Percentiles rank a stretch among this genome's conserved stretches.
phyloP scores from a whole-genome alignment of 495 filamentous ascomycete genomes.

The Penicillium pulvis region DNA sequence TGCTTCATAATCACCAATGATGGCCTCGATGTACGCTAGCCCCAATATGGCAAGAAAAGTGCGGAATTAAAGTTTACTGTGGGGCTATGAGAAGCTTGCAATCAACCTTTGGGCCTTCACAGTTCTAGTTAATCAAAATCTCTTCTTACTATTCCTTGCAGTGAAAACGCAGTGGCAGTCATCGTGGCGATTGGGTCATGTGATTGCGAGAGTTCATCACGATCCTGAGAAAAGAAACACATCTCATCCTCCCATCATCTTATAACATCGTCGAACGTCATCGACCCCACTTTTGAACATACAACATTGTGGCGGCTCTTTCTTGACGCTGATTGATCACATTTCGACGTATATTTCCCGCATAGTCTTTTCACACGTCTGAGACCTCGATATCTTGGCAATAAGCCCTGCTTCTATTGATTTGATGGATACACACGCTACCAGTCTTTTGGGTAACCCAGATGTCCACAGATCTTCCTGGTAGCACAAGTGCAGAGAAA shows the following conservation, averaged over 20 bases:
- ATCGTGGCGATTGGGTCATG: not conserved
- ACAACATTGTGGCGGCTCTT: not conserved
- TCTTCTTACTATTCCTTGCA: too few relatives aligned
- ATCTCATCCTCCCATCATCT: not conserved
- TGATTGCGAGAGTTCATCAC: not conserved
- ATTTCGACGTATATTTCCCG: not conserved
- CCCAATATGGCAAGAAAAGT: constrained; percentile 20
- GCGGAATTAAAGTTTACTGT: constrained; percentile 15
- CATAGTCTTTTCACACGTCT: not conserved
- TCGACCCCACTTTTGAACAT: not conserved
- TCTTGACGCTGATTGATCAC: not conserved
- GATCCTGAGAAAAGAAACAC: not conserved
- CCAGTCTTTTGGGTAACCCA: not conserved
- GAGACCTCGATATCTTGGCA: not conserved
- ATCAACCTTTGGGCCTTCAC: too few relatives aligned
- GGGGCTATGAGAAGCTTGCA: not conserved
- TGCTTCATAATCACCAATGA: not conserved
- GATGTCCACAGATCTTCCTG: constrained; percentile 1
- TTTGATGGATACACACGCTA: not conserved
- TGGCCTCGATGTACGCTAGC: not conserved
- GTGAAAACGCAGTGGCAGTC: too few relatives aligned
- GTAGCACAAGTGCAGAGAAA: constrained; percentile 11
- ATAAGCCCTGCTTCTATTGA: not conserved
- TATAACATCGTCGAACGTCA: too few relatives aligned
- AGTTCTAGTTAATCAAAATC: too few relatives aligned